Conservation (phyloP, 441 rosid genomes). For the Arabidopsis hybrid region DNA sequence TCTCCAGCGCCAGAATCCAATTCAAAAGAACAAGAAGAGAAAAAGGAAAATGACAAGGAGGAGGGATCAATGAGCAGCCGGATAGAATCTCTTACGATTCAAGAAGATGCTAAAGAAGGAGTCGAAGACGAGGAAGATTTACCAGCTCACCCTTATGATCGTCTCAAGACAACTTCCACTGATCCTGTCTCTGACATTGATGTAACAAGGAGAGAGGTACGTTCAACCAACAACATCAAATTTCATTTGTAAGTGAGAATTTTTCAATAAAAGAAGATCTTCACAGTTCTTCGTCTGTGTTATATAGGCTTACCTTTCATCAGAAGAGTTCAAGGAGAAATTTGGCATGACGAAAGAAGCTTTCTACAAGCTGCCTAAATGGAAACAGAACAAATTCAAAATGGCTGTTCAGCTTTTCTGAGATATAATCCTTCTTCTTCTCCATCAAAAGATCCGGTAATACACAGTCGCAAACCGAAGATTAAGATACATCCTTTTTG, state of each 20-base stretch:
- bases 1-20: conserved; percentile 54
- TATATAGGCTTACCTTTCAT: conserved; percentile 83
- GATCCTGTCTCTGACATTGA: conserved; percentile 87
- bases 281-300: conserved; percentile 20
- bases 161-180: conserved; percentile 68
- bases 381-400: conserved; percentile 98
- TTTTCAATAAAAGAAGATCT: conserved; percentile 8
- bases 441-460: conserved; percentile 44
- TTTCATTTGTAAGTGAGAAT: neutral
- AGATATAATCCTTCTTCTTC: conserved; percentile 44
- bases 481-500: neutral
- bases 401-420: conserved; percentile 93
- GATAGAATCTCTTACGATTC: conserved; percentile 81
- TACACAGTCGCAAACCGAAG: neutral
- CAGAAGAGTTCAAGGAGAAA: conserved; percentile 88
- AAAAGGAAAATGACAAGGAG: conserved; percentile 33
- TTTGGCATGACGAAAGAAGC: conserved; percentile 88
- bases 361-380: conserved; percentile 90
- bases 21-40: conserved; percentile 45
- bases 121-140: conserved; percentile 94
- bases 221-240: conserved; percentile 35
- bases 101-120: conserved; percentile 89
- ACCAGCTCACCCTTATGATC: conserved; percentile 75
- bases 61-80: conserved; percentile 66
- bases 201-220: conserved; percentile 90